Conservation (phyloP, 768 basidiomycete species). For the Mycena albidolilacea region DNA sequence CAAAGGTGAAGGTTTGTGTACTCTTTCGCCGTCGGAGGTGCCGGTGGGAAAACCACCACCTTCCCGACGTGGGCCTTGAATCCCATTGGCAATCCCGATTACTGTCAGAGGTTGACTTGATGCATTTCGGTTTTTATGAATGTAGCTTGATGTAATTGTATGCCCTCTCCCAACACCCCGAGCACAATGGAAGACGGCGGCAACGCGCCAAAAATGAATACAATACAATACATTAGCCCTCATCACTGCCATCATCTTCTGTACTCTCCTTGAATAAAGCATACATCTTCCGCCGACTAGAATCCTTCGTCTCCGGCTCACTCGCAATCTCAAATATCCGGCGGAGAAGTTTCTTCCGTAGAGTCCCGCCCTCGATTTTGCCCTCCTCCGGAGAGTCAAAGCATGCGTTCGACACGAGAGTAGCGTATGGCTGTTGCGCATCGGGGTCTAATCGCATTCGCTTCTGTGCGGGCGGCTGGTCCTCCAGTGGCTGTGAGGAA, state of each 20-base stretch:
- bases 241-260: constrained; percentile 58
- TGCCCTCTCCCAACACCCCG: not conserved
- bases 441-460: constrained; percentile 58
- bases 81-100: constrained; percentile 44
- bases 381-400: constrained; percentile 59
- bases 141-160: not conserved
- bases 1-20: constrained; percentile 50
- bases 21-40: constrained; percentile 55
- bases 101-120: constrained; percentile 41
- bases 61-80: constrained; percentile 41
- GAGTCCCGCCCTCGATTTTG: constrained; percentile 47
- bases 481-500: constrained; percentile 47
- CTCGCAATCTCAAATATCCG: constrained; percentile 83
- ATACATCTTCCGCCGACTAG: constrained; percentile 89
- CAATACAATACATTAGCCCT: constrained; percentile 18
- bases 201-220: not conserved
- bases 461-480: constrained; percentile 61
- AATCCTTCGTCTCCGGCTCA: constrained; percentile 78
- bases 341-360: constrained; percentile 72
- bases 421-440: constrained; percentile 53
- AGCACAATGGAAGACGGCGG: too few relatives aligned
- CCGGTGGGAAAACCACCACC: constrained; percentile 29
- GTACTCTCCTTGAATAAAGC: constrained; percentile 79
- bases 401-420: constrained; percentile 70
- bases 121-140: not conserved